phyloP scores from a whole-genome alignment of 2,329 filamentous ascomycete species.

The Diaporthe aspalathi region DNA sequence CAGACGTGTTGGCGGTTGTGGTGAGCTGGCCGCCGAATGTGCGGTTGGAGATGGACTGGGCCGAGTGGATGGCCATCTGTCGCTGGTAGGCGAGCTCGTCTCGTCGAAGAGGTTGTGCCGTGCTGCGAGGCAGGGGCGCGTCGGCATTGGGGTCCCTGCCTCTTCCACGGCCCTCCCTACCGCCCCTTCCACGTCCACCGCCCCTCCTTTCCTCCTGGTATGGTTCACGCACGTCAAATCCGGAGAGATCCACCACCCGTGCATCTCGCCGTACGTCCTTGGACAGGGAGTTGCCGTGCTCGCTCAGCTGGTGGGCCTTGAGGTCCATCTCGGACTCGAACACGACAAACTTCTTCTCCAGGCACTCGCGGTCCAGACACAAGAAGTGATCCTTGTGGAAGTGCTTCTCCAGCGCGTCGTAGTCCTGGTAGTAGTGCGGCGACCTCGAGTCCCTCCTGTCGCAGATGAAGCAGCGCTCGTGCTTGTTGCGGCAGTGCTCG shows the following conservation, averaged over 20 bases:
- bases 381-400: constrained; percentile 89
- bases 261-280: constrained; percentile 88
- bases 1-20: constrained; percentile 54
- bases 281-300: constrained; percentile 82
- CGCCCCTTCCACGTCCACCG: constrained; percentile 56
- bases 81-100: constrained; percentile 93
- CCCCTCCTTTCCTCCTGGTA: constrained; percentile 73
- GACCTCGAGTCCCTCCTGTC: constrained; percentile 76
- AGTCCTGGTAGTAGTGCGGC: constrained; percentile 93
- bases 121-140: constrained; percentile 74
- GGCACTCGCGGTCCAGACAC: constrained; percentile 85
- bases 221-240: constrained; percentile 81
- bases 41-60: constrained; percentile 81
- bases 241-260: constrained; percentile 85
- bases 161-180: constrained; percentile 58
- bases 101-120: constrained; percentile 82
- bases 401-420: constrained; percentile 85
- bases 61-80: constrained; percentile 89
- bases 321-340: constrained; percentile 95
- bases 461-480: constrained; percentile 95
- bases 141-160: constrained; percentile 91
- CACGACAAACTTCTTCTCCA: constrained; percentile 98
- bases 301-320: constrained; percentile 89
- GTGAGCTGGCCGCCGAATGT: constrained; percentile 89
- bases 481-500: constrained; percentile 90